Base-by-base conservation (phyloP, 352 stramenopile genomes). In the Peronospora farinosa region DNA sequence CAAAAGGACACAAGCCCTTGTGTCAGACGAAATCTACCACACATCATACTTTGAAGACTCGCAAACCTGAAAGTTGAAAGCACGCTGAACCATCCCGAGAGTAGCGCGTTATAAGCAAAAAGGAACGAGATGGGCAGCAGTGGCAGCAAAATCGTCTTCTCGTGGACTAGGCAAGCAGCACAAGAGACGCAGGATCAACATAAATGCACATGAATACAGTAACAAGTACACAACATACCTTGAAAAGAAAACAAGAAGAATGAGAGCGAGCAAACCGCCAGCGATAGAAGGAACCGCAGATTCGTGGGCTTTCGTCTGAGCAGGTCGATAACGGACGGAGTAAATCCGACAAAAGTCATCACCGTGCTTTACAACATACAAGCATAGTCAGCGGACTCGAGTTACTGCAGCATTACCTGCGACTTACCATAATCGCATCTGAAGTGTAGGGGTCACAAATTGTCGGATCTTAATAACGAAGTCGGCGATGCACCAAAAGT, bases 191-290 rank as follows among this genome's bases (percentile, higher is more conserved):
- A 32, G 16, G 19, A 40, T 64, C 35, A 64, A 12, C 17, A 47
- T 35, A 33, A 17, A 48, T 17, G 38, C 12, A 21, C 15, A 5
- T 15, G 2, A 33, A 2, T 13, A 37, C 25, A 33, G 3, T 5
- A 28, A 21, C 40, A 17, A 28, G 3, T 39, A 2, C 6, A 40
- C 15, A 51, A 16, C 2, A 6, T 44, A 88, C 77, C 75, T 91
- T 98, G 95, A 65, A 97, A 98, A n/a, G 88, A 97, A 37, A 96
- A 97, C 39, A 98, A 72, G 63, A 98, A 98, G 53, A 98, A 98
- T 33, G 87, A 83, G 7, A 98, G 65, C 7, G 91, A 92, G 37
- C 78, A 95, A 42, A 87, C 91, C 23, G 69, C 76, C 19, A 92
- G 67, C 7, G 86, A 86, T 30, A 94, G 70, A 13, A 97, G 52